phyloP scores from a whole-genome alignment of 2,329 filamentous ascomycete species.

The Trichoderma citrinoviride region DNA sequence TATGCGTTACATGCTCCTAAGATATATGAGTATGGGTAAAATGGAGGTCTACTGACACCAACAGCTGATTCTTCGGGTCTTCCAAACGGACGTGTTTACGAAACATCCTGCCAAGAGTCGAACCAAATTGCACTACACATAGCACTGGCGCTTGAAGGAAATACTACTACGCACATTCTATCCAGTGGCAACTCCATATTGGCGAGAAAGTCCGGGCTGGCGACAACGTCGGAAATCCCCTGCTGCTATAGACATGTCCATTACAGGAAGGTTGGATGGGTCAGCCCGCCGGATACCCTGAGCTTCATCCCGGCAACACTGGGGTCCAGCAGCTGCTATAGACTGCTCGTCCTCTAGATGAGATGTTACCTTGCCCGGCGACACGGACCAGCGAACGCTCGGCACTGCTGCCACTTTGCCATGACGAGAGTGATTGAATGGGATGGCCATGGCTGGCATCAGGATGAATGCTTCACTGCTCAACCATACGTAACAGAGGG shows the following conservation, averaged over 20 bases:
- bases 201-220: not conserved
- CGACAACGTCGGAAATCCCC: not conserved
- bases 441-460: not conserved
- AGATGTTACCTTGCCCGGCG: not conserved
- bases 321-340: not conserved
- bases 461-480: not conserved
- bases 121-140: not conserved
- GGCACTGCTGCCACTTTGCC: not conserved
- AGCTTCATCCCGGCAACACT: not conserved
- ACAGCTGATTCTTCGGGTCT: not conserved
- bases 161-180: not conserved
- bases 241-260: slow-evolving; percentile 4
- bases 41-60: not conserved
- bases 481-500: not conserved
- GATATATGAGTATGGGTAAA: not conserved
- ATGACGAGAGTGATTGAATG: not conserved
- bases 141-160: not conserved
- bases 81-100: not conserved
- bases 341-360: not conserved
- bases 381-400: not conserved
- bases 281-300: not conserved
- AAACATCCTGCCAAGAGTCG: not conserved
- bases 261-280: slow-evolving; percentile 13
- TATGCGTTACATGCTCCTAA: no score
- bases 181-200: not conserved